Evolutionary conservation across 805 yeast species (phyloP).

Genomic region (Candida stauntonica): DNA sequence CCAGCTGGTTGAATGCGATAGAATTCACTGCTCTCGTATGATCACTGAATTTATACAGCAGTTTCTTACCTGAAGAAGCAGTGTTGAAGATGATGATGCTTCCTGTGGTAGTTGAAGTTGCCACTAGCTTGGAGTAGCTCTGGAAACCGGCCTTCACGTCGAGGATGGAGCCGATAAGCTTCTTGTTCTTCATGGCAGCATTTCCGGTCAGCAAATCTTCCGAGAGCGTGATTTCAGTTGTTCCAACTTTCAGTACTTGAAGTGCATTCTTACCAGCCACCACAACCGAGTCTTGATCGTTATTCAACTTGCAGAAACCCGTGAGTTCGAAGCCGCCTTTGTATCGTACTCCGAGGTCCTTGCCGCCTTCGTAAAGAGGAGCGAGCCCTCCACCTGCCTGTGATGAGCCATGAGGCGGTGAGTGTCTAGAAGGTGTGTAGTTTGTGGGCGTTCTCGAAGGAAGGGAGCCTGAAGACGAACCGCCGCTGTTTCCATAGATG

Average conservation of each 20-base stretch:
- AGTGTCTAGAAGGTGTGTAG: conserved; percentile 11
- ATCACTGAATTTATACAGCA: conserved; percentile 31
- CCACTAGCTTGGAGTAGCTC: conserved; percentile 35
- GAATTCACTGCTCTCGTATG: conserved; percentile 45
- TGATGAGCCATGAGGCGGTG: conserved; percentile 22
- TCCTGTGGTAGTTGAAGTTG: conserved; percentile 44
- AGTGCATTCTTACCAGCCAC: conserved; percentile 40
- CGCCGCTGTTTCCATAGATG: conserved; percentile 42
- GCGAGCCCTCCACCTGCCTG: too few species aligned
- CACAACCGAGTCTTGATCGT: conserved; percentile 28
- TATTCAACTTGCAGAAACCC: conserved; percentile 20
- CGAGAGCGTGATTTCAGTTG: conserved; percentile 28
- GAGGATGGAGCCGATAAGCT: conserved; percentile 36
- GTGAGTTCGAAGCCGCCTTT: conserved; percentile 31
- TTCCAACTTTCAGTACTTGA: conserved; percentile 34
- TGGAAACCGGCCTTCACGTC: conserved; percentile 42
- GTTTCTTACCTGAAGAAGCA: conserved; percentile 25
- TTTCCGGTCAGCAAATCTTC: conserved; percentile 32
- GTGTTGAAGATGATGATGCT: conserved; percentile 35
- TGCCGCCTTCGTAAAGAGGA: conserved; percentile 2
- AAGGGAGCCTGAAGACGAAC: conserved; percentile 15
- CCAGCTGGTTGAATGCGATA: conserved; percentile 36
- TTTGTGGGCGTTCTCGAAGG: conserved; percentile 14
- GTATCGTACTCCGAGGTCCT: conserved; percentile 18
- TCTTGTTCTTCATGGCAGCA: conserved; percentile 28